Evolutionary conservation across 805 yeast species (phyloP), one percentile per base, ranked within the genome.

Genomic region (Candida patagonica): DNA sequence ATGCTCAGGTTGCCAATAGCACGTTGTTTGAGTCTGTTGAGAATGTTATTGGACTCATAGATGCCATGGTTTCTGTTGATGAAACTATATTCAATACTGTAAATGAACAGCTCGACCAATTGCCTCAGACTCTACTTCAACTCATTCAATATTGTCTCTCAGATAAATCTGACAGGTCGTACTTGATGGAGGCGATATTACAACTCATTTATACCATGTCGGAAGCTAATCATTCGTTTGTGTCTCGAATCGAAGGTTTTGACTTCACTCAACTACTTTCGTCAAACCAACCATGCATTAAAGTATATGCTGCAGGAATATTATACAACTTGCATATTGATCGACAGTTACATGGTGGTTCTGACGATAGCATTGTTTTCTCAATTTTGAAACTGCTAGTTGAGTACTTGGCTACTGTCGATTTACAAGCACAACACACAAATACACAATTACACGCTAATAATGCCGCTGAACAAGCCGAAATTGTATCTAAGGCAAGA

Each of bases 11-110:
- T 65, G 70, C 35, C 70, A 72, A 26, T 30, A 66, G 68, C 30
- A 53, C 78, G 42, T 58, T 82, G 37, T 73, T 71, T 49, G 89
- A 80, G 48, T 78, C 73, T 51, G 66, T 78, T 3, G 95, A 86
- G 48, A 85, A 85, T 54, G 53, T 86, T 17, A 53, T 85, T 24
- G 78, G 92, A 0, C 67, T 86, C 40, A 58, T 78, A 5, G 76
- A 78, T 15, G 80, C 80, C 1, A n/a, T 44, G 16, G 74, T 80
- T 16, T 73, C 77, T 50, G 72, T 78, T 9, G 72, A 80, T 6
- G 78, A 75, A 19, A 76, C 70, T n/a, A 70, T 82, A n/a, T 67
- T 75, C 37, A 63, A 65, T 20, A 60, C 63, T 4, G 47, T 71
- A 6, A 16, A 27, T 23, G 38, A 45, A 1, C 50, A 48, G 17